Percentiles rank a stretch among this genome's conserved stretches.
These are phyloP conservation scores for Aspergillus diversus DNA, from an alignment of 495 filamentous ascomycete genomes.

Conservation along the genomic window DNA sequence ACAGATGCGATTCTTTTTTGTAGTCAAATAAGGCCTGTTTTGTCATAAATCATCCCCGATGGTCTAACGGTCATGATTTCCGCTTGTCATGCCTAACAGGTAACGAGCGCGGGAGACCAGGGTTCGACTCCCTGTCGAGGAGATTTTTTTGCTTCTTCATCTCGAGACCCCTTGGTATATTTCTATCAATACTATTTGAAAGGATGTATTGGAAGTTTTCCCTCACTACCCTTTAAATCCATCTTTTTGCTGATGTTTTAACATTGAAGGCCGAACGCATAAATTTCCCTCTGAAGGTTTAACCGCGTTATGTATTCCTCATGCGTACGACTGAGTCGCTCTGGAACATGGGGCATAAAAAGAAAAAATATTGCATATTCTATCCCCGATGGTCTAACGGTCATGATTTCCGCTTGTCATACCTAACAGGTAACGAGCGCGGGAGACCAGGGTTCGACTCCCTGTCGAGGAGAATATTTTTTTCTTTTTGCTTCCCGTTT, in stretches of 20 bases:
- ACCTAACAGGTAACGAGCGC: slow-evolving; percentile 16
- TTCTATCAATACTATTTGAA: background rate
- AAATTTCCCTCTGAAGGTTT: too few species aligned
- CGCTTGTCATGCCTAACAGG: slow-evolving; percentile 37
- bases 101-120: slow-evolving; percentile 13
- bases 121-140: slow-evolving; percentile 14
- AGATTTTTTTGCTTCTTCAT: background rate
- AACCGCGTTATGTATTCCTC: too few species aligned
- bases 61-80: slow-evolving; percentile 51
- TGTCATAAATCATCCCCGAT: background rate
- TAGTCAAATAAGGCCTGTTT: too few species aligned
- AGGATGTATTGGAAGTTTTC: background rate
- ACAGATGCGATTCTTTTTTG: too few species aligned
- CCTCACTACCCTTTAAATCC: background rate
- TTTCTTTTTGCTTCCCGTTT: background rate
- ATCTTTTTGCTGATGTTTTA: too few species aligned
- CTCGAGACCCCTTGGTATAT: too few species aligned
- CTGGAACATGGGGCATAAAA: background rate
- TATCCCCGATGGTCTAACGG: slow-evolving; percentile 45
- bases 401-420: slow-evolving; percentile 52
- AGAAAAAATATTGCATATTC: background rate
- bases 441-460: slow-evolving; percentile 26
- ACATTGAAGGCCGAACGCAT: too few species aligned
- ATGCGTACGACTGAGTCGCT: too few species aligned
- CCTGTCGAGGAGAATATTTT: slow-evolving; percentile 31